Evolutionary conservation across 768 basidiomycete species (phyloP).

Genomic region (Tulasnella calospora): DNA sequence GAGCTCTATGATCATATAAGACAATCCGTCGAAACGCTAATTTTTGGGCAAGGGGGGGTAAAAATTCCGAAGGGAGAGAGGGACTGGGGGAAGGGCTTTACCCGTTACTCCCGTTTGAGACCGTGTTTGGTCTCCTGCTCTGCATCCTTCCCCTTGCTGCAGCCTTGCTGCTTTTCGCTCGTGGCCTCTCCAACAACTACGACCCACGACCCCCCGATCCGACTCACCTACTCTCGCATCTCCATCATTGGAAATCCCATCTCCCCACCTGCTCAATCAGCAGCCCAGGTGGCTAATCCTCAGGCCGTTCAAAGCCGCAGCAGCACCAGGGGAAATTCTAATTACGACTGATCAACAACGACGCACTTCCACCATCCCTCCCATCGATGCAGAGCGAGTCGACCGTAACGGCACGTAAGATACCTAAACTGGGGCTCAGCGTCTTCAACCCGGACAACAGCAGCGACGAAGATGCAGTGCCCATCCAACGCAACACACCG

Average conservation of each 20-base stretch:
- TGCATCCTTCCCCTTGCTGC: background rate
- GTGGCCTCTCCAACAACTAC: constrained; percentile 1
- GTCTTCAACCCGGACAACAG: constrained; percentile 26
- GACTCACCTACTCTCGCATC: constrained; percentile 2
- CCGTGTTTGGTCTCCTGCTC: background rate
- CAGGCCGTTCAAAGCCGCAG: background rate
- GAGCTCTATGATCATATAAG: too few relatives aligned
- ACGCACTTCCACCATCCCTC: constrained; percentile 15
- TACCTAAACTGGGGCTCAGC: constrained; percentile 3
- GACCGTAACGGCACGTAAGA: constrained; percentile 17
- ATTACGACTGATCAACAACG: constrained; percentile 8
- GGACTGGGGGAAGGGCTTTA: background rate
- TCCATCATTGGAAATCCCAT: constrained; percentile 1
- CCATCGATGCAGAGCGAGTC: constrained; percentile 22
- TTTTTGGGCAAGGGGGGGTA: background rate
- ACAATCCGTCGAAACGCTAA: background rate
- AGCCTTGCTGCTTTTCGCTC: constrained; percentile 7
- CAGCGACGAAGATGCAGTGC: constrained; percentile 23
- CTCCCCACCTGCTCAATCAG: background rate
- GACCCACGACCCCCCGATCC: background rate
- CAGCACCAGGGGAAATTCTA: constrained; percentile 2
- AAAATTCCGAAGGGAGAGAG: background rate
- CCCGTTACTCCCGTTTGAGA: background rate
- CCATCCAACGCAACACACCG: background rate
- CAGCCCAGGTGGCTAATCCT: constrained; percentile 1